Conservation (phyloP, 1,284 basidiomycete genomes). For the Rhodotorula sp. region DNA sequence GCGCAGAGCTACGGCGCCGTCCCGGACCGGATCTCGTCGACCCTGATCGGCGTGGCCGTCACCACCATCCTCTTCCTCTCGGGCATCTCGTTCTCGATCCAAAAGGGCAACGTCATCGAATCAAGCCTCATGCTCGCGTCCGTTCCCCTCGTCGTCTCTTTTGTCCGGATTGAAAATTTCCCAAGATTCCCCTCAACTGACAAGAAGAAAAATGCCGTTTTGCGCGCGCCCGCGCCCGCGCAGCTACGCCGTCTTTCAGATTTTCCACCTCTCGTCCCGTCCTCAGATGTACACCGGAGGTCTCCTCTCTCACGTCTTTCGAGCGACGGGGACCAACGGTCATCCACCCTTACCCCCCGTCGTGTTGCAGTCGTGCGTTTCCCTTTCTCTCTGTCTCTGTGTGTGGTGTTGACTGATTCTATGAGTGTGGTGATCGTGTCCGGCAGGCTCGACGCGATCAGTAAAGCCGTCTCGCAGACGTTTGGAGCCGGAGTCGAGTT, state of each 20-base stretch:
- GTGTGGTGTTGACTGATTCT: neutral
- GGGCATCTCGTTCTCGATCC: constrained; percentile 80
- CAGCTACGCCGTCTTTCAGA: constrained; percentile 44
- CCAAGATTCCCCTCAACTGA: too few relatives aligned
- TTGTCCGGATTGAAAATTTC: too few relatives aligned
- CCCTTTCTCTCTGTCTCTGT: neutral
- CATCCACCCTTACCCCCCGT: constrained; percentile 41
- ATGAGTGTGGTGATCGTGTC: too few relatives aligned
- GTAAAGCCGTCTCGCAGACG: constrained; percentile 32
- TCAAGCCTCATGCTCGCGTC: constrained; percentile 53
- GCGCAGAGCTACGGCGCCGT: constrained; percentile 56
- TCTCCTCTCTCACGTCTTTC: constrained; percentile 34
- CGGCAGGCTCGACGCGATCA: constrained; percentile 27
- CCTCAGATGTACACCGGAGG: constrained; percentile 43
- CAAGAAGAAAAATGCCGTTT: too few relatives aligned
- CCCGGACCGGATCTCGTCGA: constrained; percentile 75
- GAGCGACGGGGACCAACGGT: constrained; percentile 32
- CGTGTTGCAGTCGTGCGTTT: constrained; percentile 34
- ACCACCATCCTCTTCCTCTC: constrained; percentile 77
- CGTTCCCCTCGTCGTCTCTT: neutral
- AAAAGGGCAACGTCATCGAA: constrained; percentile 89
- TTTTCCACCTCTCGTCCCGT: constrained; percentile 42
- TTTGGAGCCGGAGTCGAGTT: constrained; percentile 45
- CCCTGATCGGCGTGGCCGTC: constrained; percentile 71
- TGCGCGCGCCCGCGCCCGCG: too few relatives aligned